A percentile compares a stretch with the other conserved stretches of the same genome.
Conservation (phyloP, 2,329 filamentous ascomycete genomes). For the Colletotrichum euphorbiae region DNA sequence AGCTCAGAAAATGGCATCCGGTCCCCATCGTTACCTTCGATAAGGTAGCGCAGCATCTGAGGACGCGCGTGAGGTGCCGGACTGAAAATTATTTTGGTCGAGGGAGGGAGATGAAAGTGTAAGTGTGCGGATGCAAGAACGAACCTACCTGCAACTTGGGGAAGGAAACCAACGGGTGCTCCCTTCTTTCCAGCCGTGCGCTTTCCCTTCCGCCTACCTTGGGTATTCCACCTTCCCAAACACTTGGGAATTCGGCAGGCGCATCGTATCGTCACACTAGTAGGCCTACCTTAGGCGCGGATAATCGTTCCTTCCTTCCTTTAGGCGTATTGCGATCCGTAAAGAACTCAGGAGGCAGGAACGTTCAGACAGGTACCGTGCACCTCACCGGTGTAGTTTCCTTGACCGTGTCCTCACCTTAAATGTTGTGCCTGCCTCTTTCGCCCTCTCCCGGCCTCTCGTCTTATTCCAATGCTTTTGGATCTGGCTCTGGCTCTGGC, state of each 20-base stretch:
- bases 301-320: background rate
- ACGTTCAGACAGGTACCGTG: background rate
- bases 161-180: no score
- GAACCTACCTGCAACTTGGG: no score
- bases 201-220: background rate
- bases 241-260: constrained; percentile 3
- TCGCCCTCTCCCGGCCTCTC: background rate
- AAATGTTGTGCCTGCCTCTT: constrained; percentile 9
- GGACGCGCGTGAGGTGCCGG: background rate
- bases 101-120: no score
- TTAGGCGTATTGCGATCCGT: background rate
- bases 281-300: background rate
- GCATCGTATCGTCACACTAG: no score
- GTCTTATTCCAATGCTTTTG: background rate
- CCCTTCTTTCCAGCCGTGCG: background rate
- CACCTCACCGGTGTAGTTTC: constrained; percentile 10
- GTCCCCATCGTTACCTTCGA: background rate
- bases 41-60: background rate
- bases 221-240: no score
- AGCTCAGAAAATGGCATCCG: constrained; percentile 5
- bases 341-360: background rate
- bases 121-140: no score
- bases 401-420: constrained; percentile 14
- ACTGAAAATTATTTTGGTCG: no score
- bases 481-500: background rate